A percentile compares a stretch with the other conserved stretches of the same genome.
phyloP scores from a whole-genome alignment of 345 rosid genomes.

The Angophora floribunda region DNA sequence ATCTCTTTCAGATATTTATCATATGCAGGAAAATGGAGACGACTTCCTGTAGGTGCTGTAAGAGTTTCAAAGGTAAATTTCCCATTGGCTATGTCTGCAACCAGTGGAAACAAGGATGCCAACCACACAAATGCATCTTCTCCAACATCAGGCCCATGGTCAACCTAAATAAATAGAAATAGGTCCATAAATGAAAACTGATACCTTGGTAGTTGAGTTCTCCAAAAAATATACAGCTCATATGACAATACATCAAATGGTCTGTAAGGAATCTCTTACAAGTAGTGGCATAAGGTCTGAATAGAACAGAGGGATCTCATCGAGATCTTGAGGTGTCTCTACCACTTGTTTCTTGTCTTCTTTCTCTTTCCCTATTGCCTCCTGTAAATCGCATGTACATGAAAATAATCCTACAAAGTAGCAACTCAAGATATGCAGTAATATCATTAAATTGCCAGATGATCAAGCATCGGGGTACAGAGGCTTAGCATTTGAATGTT shows the following conservation, averaged over 20 bases:
- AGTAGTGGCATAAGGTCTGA: slow-evolving; percentile 89
- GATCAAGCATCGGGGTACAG: neutral
- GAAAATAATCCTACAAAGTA: neutral
- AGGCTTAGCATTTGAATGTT: neutral
- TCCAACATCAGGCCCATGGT: slow-evolving; percentile 60
- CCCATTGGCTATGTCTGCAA: slow-evolving; percentile 55
- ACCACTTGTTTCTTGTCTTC: slow-evolving; percentile 42
- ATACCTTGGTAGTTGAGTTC: neutral
- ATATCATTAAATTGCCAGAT: neutral
- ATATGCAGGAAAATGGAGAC: slow-evolving; percentile 75
- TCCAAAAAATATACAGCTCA: neutral
- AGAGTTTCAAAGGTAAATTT: slow-evolving; percentile 85
- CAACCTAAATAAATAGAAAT: slow-evolving; percentile 33
- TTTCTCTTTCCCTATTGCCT: slow-evolving; percentile 45
- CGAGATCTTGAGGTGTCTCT: slow-evolving; percentile 33
- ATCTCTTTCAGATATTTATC: slow-evolving; percentile 71
- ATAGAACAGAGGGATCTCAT: slow-evolving; percentile 75
- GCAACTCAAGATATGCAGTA: neutral
- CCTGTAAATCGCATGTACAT: slow-evolving; percentile 22
- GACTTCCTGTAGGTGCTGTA: slow-evolving; percentile 57
- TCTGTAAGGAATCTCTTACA: slow-evolving; percentile 28
- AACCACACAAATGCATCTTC: slow-evolving; percentile 87
- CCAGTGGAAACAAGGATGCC: slow-evolving; percentile 57
- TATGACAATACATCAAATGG: neutral
- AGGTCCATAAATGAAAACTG: neutral